Evolutionary conservation across 2,329 filamentous ascomycete genomes (phyloP).

Genomic region (Neonectria magnoliae): DNA sequence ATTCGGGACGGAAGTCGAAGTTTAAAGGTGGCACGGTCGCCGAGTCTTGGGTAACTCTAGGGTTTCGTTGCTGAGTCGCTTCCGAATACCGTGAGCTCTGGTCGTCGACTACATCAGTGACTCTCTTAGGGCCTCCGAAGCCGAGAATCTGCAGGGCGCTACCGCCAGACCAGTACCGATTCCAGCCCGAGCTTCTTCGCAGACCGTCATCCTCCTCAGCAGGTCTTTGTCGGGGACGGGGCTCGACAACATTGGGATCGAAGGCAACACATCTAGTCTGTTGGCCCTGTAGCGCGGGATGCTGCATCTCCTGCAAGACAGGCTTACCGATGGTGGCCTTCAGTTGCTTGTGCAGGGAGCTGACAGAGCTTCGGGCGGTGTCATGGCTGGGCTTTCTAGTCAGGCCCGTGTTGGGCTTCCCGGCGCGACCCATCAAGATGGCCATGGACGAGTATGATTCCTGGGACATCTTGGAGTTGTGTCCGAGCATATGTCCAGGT

Average conservation of each 20-base stretch:
- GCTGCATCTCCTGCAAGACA: slow-evolving; percentile 57
- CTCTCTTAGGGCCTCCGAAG: slow-evolving; percentile 60
- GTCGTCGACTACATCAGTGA: slow-evolving; percentile 64
- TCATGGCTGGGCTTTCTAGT: slow-evolving; percentile 67
- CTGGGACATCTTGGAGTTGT: slow-evolving; percentile 63
- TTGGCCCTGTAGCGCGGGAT: slow-evolving; percentile 48
- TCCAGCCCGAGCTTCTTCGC: slow-evolving; percentile 78
- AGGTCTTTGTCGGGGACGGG: slow-evolving; percentile 48
- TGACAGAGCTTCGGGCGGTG: slow-evolving; percentile 57
- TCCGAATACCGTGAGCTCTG: slow-evolving; percentile 65
- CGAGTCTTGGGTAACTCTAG: slow-evolving; percentile 71
- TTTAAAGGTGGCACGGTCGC: slow-evolving; percentile 75
- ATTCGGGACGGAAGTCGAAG: slow-evolving; percentile 68
- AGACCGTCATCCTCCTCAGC: slow-evolving; percentile 53
- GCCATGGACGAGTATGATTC: slow-evolving; percentile 72
- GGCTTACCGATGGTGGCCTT: slow-evolving; percentile 72
- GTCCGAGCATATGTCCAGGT: slow-evolving; percentile 57
- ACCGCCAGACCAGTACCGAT: slow-evolving; percentile 80
- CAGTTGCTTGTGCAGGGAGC: slow-evolving; percentile 69
- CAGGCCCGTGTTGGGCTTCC: slow-evolving; percentile 56
- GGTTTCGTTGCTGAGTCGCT: slow-evolving; percentile 36
- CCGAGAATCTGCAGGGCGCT: slow-evolving; percentile 74
- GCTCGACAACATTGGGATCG: slow-evolving; percentile 46
- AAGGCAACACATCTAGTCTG: slow-evolving; percentile 56
- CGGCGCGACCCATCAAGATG: slow-evolving; percentile 72